These are phyloP conservation scores for Fraxinus xanthoxyloides DNA, from an alignment of 305 asterid genomes.

Conservation along the genomic window DNA sequence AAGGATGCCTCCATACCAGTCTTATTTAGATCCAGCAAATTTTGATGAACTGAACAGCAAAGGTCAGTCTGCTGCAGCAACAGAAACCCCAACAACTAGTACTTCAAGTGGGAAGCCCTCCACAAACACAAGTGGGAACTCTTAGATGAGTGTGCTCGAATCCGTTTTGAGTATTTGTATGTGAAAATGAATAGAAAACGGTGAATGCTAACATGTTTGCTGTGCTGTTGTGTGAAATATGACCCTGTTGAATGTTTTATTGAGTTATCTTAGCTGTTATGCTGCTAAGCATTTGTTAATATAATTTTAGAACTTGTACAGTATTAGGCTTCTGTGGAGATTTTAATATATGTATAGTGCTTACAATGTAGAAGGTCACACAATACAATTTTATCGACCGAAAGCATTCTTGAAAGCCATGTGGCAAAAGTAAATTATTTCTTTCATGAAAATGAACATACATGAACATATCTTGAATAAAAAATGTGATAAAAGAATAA, in stretches of 20 bases:
- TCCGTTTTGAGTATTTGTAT: neutral
- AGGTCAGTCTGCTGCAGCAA: slow-evolving; percentile 37
- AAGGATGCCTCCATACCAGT: slow-evolving; percentile 67
- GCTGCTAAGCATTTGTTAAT: neutral
- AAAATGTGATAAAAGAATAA: neutral
- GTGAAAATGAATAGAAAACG: neutral
- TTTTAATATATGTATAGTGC: neutral
- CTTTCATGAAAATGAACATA: neutral
- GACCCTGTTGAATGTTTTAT: neutral
- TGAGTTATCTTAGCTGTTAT: neutral
- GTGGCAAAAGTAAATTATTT: neutral
- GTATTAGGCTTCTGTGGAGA: neutral
- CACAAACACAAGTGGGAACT: neutral
- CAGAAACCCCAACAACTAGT: slow-evolving; percentile 35
- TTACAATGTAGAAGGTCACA: neutral
- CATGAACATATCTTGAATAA: neutral
- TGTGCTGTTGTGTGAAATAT: neutral
- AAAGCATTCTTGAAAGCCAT: neutral
- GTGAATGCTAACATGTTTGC: neutral
- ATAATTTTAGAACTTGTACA: neutral
- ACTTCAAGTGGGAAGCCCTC: slow-evolving; percentile 38
- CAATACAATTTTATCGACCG: neutral
- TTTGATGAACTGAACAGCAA: slow-evolving; percentile 45
- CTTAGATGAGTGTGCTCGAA: neutral
- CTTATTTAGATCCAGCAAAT: slow-evolving; percentile 60